Evolutionary conservation across 2,329 filamentous ascomycete species (phyloP).

Genomic region (Myrmaecium sp.): DNA sequence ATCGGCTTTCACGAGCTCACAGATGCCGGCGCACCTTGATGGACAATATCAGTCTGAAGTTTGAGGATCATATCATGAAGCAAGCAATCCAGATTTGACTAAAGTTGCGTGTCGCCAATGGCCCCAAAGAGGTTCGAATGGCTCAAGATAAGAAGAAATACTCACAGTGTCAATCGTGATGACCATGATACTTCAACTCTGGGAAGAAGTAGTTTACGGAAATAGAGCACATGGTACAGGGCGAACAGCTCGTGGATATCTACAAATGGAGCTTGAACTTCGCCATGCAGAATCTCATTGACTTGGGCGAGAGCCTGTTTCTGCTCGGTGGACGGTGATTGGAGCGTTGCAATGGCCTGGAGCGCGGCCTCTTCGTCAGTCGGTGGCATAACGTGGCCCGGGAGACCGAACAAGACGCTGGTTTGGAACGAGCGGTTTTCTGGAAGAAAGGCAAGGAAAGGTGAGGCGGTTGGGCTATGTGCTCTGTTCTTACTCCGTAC

Average conservation of each 20-base stretch:
- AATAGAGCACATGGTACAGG: conserved; percentile 26
- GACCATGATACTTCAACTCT: conserved; percentile 28
- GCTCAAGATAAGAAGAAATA: conserved; percentile 1
- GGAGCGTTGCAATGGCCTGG: conserved; percentile 19
- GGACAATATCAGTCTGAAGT: too few species aligned
- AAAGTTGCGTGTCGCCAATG: too few species aligned
- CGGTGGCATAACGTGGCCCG: conserved; percentile 16
- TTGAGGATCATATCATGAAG: too few species aligned
- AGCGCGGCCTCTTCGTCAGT: conserved; percentile 26
- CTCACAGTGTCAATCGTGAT: conserved; percentile 24
- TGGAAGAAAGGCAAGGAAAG: too few species aligned
- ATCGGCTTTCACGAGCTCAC: conserved; percentile 24
- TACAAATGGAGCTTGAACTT: conserved; percentile 21
- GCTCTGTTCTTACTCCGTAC: too few species aligned
- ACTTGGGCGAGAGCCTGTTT: conserved; percentile 16
- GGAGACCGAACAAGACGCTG: too few species aligned
- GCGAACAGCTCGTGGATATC: conserved; percentile 24
- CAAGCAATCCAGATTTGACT: too few species aligned
- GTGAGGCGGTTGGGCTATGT: too few species aligned
- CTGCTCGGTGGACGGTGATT: conserved; percentile 17
- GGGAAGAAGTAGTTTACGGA: conserved; percentile 20
- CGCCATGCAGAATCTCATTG: conserved; percentile 17
- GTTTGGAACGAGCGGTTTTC: too few species aligned
- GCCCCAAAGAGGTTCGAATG: not conserved
- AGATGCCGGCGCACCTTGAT: conserved; percentile 27